A percentile compares a stretch with the other conserved stretches of the same genome.
Conservation (phyloP, 495 filamentous ascomycete genomes). For the Symbiotaphrina buchneri region DNA sequence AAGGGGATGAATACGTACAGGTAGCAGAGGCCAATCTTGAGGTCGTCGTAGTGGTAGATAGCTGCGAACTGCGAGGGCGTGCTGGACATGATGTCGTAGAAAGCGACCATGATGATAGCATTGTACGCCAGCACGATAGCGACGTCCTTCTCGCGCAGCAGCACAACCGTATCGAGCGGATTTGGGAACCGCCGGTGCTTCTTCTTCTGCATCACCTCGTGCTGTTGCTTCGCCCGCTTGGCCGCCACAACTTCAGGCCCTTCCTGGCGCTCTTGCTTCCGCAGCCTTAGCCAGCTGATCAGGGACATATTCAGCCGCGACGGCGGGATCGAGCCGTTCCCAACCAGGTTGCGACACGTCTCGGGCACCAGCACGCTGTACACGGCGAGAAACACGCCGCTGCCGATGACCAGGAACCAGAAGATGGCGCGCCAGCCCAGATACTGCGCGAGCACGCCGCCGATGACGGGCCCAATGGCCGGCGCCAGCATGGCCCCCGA, state of each 20-base stretch:
- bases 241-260: no score
- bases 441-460: constrained; percentile 26
- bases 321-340: constrained; percentile 7
- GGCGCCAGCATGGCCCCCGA: constrained; percentile 6
- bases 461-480: constrained; percentile 23
- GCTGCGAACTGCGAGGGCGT: constrained; percentile 34
- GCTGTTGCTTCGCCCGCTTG: no score
- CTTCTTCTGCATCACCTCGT: no score
- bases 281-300: constrained; percentile 14
- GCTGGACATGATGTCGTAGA: constrained; percentile 32
- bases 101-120: constrained; percentile 29
- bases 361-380: constrained; percentile 19
- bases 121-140: constrained; percentile 31
- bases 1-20: constrained; percentile 8
- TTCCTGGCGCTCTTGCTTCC: no score
- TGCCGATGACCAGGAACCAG: constrained; percentile 46
- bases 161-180: constrained; percentile 40
- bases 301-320: constrained; percentile 27
- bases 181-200: constrained; percentile 32
- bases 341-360: background rate
- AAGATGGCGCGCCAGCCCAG: constrained; percentile 53
- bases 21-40: constrained; percentile 41
- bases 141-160: constrained; percentile 43
- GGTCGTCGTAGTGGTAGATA: constrained; percentile 41
- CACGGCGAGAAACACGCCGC: constrained; percentile 24